Evolutionary conservation across 176 grass and related monocot genomes (phyloP), one percentile per base, ranked within the genome.

Genomic region (Rhynchospora pubera): DNA sequence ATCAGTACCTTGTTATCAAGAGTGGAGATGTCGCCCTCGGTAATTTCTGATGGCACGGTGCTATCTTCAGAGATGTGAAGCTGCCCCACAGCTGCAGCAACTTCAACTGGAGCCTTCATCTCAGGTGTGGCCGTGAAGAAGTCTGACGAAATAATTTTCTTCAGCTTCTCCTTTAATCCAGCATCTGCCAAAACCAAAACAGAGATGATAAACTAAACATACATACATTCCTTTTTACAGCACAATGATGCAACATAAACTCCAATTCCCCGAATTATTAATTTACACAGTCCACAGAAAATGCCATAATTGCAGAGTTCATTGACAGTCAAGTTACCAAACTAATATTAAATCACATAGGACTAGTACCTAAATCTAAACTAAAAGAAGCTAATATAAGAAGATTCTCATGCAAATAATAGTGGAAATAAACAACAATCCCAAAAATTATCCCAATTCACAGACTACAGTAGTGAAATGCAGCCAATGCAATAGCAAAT

Each of bases 71-170:
- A 66, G 62, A 82, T 82, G 60, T 82, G n/a, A 65, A 82, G 79
- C 30, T 82, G 79, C 51, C 79, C 96, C 57, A 95, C 92, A 0
- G 93, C 91, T 42, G 97, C 93, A 16, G 91, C 87, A 23, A 97
- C 65, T 66, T 88, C 91, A 15, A 80, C 81, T 2, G 87, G 69
- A 18, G 89, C 85, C 71, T 87, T 90, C 65, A 92, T 92, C 44
- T 96, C 93, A 46, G 90, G 82, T 48, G 84, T 92, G 2, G 94
- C 81, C 15, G 91, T 96, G 69, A 86, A 93, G 62, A 95, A 99
- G 15, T 93, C 97, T 3, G 87, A 99, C 24, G 89, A 84, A 84
- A 99, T 90, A 70, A 99, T 99, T 77, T 76, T 95, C 34, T 96
- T 89, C 82, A 99, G 10, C 82, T 99, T 99, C 51, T 89, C 85